Base-by-base conservation (phyloP, 139 green algal species). In the Astrephomene gubernaculifera region DNA sequence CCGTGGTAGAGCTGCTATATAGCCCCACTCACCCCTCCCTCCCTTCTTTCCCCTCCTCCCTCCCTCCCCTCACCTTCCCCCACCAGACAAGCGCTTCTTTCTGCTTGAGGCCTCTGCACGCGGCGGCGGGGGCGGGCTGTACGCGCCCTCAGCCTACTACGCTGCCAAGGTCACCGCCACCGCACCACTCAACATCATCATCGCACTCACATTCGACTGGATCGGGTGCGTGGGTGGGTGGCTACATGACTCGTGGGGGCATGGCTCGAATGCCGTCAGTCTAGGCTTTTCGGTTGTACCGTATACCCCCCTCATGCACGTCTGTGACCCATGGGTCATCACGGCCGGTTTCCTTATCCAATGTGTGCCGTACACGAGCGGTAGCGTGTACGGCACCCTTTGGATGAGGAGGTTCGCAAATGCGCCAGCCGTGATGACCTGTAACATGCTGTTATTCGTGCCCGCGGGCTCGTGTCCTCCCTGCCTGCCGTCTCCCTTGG, bases 71-170 rank as follows among this genome's bases (percentile, higher is more conserved):
- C n/a, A n/a, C n/a, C n/a, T 17, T 17, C 49, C 17, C 14, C 17
- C 49, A 25, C 1, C 68, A 49, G 90, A 94, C 85, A 94, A 94
- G 82, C 54, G 78, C 4, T 72, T 86, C 29, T 92, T 88, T 53
- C 72, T 94, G 33, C 44, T 63, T 31, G 90, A 92, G 57, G 84
- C 79, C 21, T 39, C 71, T 3, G 44, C 83, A 2, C 69, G 76
- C 9, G 68, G 71, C 14, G 67, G 27, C 45, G 39, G 72, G 24
- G 43, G 75, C 39, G 86, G 83, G 36, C 76, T 93, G 52, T 95
- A 94, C 87, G n/a, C 71, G 33, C 79, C 90, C 12, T 87, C 61
- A 29, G 79, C 90, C 1, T 94, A 94, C 85, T 92, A 94, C 71
- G 24, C 67, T 1, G 89, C 91, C 22, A 93, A 94, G 78, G 75